Conservation (phyloP, 1,284 basidiomycete genomes). For the Malassezia caprae region DNA sequence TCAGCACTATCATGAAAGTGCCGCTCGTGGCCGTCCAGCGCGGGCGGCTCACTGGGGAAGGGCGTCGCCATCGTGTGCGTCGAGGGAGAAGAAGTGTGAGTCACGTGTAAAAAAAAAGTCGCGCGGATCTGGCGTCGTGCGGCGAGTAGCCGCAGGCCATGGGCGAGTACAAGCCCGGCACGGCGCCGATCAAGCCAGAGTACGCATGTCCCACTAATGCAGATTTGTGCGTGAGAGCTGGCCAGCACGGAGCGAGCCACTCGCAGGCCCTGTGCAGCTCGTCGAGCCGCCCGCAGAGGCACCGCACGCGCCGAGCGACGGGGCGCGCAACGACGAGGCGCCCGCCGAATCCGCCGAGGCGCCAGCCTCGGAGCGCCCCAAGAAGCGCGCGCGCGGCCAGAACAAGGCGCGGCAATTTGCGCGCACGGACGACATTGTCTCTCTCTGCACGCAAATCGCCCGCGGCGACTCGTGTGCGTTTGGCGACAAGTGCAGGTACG, state of each 20-base stretch:
- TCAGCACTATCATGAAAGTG: constrained; percentile 20
- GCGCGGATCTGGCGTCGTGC: not conserved
- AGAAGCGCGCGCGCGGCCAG: constrained; percentile 16
- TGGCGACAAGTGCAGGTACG: constrained; percentile 14
- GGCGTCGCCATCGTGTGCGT: constrained; percentile 37
- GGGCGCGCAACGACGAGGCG: not conserved
- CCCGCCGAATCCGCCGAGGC: not conserved
- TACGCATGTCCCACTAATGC: not conserved
- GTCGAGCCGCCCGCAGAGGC: not conserved
- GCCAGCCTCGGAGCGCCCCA: not conserved
- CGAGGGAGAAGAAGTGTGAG: not conserved
- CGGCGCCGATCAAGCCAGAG: constrained; percentile 13
- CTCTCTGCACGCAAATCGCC: constrained; percentile 7
- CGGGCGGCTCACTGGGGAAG: constrained; percentile 31
- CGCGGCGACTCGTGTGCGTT: constrained; percentile 9
- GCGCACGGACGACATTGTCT: constrained; percentile 8
- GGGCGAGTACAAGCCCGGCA: constrained; percentile 12
- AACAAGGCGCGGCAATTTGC: constrained; percentile 17
- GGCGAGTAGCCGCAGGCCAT: not conserved
- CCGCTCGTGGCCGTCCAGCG: constrained; percentile 23
- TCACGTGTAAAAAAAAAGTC: not conserved
- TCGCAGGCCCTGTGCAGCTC: not conserved
- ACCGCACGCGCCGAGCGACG: not conserved
- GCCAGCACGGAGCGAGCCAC: constrained; percentile 10
- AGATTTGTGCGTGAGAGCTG: constrained; percentile 9